Percentiles rank a stretch among this genome's conserved stretches.
Conservation (phyloP, 1,139 yeast species). For the Kluyveromyces sp. region DNA sequence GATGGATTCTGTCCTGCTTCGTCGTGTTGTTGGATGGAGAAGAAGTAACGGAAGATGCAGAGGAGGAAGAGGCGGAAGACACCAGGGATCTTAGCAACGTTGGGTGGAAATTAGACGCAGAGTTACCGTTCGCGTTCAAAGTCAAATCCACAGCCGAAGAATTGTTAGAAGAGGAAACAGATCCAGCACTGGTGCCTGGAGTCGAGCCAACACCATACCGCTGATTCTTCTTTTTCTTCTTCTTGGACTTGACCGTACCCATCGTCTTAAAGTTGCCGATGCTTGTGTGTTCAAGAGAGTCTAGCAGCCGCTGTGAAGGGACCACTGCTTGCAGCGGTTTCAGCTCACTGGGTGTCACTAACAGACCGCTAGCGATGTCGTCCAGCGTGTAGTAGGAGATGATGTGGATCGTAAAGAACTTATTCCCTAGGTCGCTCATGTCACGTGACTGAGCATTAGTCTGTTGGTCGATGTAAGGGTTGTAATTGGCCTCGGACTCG, state of each 20-base stretch:
- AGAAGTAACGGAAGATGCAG: too few relatives aligned
- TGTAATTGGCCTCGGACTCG: too few relatives aligned
- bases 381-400: conserved; percentile 71
- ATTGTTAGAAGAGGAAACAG: background rate
- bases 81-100: too few relatives aligned
- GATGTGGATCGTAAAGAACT: conserved; percentile 55
- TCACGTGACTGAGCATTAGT: conserved; percentile 24
- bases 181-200: conserved; percentile 2
- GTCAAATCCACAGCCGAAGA: too few relatives aligned
- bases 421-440: conserved; percentile 6
- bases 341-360: conserved; percentile 54
- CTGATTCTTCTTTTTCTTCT: background rate
- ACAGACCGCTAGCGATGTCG: conserved; percentile 55
- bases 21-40: too few relatives aligned
- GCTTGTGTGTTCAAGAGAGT: conserved; percentile 53
- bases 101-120: too few relatives aligned
- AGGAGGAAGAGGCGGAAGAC: too few relatives aligned
- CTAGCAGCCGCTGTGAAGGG: conserved; percentile 54
- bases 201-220: conserved; percentile 8
- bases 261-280: conserved; percentile 36
- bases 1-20: too few relatives aligned
- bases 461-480: too few relatives aligned
- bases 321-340: conserved; percentile 44
- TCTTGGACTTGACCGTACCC: background rate
- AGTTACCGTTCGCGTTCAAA: too few relatives aligned